Percentiles rank a stretch among this genome's conserved stretches.
These are phyloP conservation scores for Zancudomyces culisetae DNA, from an alignment of 371 early-diverging fungal species.

Conservation along the genomic window DNA sequence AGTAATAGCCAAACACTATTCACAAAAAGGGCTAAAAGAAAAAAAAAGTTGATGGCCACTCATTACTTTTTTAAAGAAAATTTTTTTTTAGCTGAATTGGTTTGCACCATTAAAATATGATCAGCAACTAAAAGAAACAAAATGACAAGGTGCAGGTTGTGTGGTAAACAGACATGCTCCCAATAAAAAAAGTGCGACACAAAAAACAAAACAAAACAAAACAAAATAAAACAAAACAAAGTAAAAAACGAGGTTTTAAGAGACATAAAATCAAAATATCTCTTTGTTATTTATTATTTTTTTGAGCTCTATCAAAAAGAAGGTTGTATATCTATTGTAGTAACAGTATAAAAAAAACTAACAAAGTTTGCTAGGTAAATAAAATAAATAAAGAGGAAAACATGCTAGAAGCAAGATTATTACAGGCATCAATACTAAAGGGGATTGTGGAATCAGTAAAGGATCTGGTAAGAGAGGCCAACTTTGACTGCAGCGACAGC, in stretches of 20 bases:
- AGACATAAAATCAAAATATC: neutral
- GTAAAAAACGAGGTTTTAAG: neutral
- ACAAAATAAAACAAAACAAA: neutral
- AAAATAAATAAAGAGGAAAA: neutral
- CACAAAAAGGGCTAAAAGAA: too few species aligned
- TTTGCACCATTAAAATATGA: too few species aligned
- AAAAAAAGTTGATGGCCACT: too few species aligned
- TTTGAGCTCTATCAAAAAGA: neutral
- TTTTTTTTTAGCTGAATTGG: too few species aligned
- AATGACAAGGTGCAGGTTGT: too few species aligned
- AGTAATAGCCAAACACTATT: too few species aligned
- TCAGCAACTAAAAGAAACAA: too few species aligned
- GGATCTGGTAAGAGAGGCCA: constrained; percentile 91
- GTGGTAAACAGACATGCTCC: too few species aligned
- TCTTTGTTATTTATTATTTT: neutral
- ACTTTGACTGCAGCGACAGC: constrained; percentile 91
- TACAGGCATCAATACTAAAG: constrained; percentile 62
- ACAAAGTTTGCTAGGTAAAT: too few species aligned
- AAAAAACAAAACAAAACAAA: neutral
- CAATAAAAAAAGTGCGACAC: neutral
- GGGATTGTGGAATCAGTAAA: constrained; percentile 90
- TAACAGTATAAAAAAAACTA: too few species aligned
- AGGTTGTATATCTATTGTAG: neutral
- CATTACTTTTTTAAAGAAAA: too few species aligned
- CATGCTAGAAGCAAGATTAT: constrained; percentile 65